These are phyloP conservation scores for Exophiala sideris DNA, from an alignment of 2,329 filamentous ascomycete genomes.

Conservation along the genomic window DNA sequence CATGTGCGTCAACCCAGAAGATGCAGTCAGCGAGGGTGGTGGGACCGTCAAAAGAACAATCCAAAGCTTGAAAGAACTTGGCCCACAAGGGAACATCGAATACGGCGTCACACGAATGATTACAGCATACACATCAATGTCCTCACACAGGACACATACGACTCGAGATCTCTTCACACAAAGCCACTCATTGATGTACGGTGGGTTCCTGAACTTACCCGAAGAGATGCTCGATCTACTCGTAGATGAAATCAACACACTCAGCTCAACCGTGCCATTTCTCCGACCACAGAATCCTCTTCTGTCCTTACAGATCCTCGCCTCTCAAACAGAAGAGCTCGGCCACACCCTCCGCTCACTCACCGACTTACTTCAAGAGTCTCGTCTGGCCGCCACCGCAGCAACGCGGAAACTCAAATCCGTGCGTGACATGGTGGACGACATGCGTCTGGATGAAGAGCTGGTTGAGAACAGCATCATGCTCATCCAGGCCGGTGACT, in stretches of 20 bases:
- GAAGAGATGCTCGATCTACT: slow-evolving; percentile 55
- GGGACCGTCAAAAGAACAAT: slow-evolving; percentile 52
- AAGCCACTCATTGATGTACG: slow-evolving; percentile 55
- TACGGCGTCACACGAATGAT: slow-evolving; percentile 56
- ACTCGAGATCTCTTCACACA: slow-evolving; percentile 58
- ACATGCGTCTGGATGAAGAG: slow-evolving; percentile 80
- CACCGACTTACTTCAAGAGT: slow-evolving; percentile 91
- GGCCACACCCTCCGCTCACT: slow-evolving; percentile 79
- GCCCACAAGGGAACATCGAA: slow-evolving; percentile 55
- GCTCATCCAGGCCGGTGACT: slow-evolving; percentile 78
- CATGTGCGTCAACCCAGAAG: slow-evolving; percentile 32
- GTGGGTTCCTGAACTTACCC: slow-evolving; percentile 42
- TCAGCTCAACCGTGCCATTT: slow-evolving; percentile 51
- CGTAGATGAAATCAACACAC: slow-evolving; percentile 54
- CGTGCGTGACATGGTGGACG: slow-evolving; percentile 79
- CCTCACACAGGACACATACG: slow-evolving; percentile 60
- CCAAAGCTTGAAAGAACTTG: slow-evolving; percentile 51
- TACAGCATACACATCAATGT: slow-evolving; percentile 56
- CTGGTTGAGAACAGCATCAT: slow-evolving; percentile 74
- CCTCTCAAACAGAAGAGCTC: slow-evolving; percentile 68
- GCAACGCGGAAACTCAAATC: slow-evolving; percentile 76
- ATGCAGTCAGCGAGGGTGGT: slow-evolving; percentile 46
- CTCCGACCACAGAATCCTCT: slow-evolving; percentile 50
- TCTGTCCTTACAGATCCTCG: slow-evolving; percentile 64
- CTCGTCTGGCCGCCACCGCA: slow-evolving; percentile 77